phyloP scores from a whole-genome alignment of 305 asterid species.

The Ajuga reptans region DNA sequence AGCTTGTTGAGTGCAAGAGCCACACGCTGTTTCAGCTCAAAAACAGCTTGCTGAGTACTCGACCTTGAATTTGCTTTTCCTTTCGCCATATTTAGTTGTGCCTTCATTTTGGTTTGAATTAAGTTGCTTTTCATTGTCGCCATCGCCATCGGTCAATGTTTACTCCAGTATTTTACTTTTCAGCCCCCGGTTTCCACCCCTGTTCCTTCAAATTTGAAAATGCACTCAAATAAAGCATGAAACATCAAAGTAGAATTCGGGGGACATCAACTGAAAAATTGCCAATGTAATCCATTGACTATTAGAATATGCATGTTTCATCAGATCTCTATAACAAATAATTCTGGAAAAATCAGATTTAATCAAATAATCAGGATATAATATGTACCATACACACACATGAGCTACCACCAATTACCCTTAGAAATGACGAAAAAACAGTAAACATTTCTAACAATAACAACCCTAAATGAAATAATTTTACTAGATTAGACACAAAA shows the following conservation, averaged over 20 bases:
- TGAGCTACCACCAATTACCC: not conserved
- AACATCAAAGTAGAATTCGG: not conserved
- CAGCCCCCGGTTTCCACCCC: conserved; percentile 19
- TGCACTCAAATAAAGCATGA: conserved; percentile 10
- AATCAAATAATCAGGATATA: not conserved
- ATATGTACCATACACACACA: not conserved
- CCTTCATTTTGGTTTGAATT: conserved; percentile 35
- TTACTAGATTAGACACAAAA: not conserved
- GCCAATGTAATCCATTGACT: not conserved
- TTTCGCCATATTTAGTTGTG: conserved; percentile 45
- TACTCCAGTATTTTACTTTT: not conserved
- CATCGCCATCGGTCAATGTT: conserved; percentile 16
- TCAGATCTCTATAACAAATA: not conserved
- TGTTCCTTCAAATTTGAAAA: conserved; percentile 27
- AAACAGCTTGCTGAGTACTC: conserved; percentile 59
- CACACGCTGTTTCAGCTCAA: conserved; percentile 78
- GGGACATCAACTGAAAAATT: not conserved
- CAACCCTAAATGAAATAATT: not conserved
- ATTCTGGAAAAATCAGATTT: not conserved
- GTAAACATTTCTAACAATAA: not conserved
- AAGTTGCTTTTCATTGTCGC: not conserved
- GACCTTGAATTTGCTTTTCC: conserved; percentile 51
- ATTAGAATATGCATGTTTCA: not conserved
- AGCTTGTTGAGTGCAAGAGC: conserved; percentile 74
- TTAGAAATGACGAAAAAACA: not conserved